Base-by-base conservation (phyloP, 345 rosid species). In the Combretum micranthum region DNA sequence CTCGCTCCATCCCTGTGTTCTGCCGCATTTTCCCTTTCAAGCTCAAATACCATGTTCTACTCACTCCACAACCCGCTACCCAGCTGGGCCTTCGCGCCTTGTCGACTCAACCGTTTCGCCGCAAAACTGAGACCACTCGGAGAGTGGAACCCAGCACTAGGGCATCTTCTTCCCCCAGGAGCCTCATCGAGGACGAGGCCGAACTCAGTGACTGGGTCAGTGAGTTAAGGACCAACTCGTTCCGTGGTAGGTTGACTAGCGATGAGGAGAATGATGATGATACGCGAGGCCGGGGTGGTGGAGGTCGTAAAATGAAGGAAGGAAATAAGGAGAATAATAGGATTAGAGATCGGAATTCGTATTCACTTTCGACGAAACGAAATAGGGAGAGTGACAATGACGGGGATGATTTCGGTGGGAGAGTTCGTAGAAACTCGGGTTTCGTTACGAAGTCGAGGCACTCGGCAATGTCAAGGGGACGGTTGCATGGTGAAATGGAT, bases 181-280 rank as follows among this genome's bases (percentile, higher is more conserved):
- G 96, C 65, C 64, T 90, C 56, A 67, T 87, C 49, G 95, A 90
- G 23, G 99, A 94, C 65, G 99, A 94, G 76, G 90, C 83, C 17
- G 96, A 90, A 50, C 88, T 94, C 60, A 87, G 84, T 63, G 79
- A 83, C 51, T 83, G 90, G 97, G 84, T 85, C 16, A 67, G 87
- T 45, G 85, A 79, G 50, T 72, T 89, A 63, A 74, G 84, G 59
- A 66, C 70, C 12, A 73, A 69, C 52, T 72, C 82, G 23, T 62
- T 66, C 21, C 68, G 73, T 47, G 69, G 69, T 47, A 62, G 64
- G 39, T 53, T 71, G 59, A 69, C 62, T 17, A 69, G 77, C 26
- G 81, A 59, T 47, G 83, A 64, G 46, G 77, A 70, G 44, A 69
- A 59, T 19, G 75, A n/a, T 67, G 60, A 42, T n/a, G n/a, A n/a